Base-by-base conservation (phyloP, 345 rosid species). In the Mallotus nudiflorus region DNA sequence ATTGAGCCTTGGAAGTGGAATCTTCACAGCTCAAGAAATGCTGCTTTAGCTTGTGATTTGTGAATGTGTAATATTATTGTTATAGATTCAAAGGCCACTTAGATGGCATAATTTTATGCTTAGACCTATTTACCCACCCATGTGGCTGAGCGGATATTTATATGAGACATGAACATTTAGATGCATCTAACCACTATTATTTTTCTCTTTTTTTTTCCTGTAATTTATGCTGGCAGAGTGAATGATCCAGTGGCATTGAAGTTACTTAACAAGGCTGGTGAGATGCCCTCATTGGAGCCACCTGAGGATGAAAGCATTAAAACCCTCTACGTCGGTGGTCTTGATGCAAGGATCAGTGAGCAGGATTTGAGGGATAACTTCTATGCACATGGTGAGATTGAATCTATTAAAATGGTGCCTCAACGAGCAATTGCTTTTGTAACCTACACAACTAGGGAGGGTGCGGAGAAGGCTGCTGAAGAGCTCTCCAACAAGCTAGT, bases 191-290 rank as follows among this genome's bases (percentile, higher is more conserved):
- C 16, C 6, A 2, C 24, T 19, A 31, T 18, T 25, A 40, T 25
- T 59, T 8, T 8, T 42, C 15, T 18, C 24, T 31, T 15, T 6
- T 22, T 28, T 6, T 46, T 24, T 20, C 4, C 3, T 8, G 61
- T 71, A 31, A 0, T 19, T 48, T 27, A 29, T 62, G 1, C 69
- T 12, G 82, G 78, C 89, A 94, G 97, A 68, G 88, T 94, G 63
- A 93, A 93, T 71, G 98, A 91, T 82, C 96, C 97, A 3, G 97
- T 91, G 78, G 98, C 97, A 19, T 40, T 89, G 76, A 93, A 93
- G 82, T 85, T 93, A 55, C 97, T 93, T 29, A 87, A 85, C 75
- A 91, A 94, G 84, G 96, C 98, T 64, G 98, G 97, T 66, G 98
- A 94, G 49, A 94, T 94, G 97, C 92, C 93, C 12, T 89, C 98